Conservation (phyloP, 352 stramenopile genomes). For the Phytophthora palmivora region DNA sequence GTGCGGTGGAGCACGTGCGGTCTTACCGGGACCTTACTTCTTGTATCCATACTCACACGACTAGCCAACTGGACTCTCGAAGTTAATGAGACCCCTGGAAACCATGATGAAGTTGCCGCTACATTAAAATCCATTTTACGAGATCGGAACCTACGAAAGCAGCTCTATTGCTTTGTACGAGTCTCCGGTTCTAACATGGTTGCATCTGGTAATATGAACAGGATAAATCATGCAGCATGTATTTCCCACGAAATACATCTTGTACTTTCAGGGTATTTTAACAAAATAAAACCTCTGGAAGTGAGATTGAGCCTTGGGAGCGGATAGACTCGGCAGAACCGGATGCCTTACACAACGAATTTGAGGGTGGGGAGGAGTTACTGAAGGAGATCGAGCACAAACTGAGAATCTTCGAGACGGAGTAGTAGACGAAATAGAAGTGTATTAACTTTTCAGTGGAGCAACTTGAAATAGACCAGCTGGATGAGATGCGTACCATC, state of each 20-base stretch:
- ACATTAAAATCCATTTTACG: no score
- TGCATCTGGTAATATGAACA: no score
- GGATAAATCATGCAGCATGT: no score
- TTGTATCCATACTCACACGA: no score
- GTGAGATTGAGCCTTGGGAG: neutral
- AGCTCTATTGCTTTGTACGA: no score
- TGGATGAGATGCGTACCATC: conserved; percentile 13
- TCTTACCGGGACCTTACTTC: no score
- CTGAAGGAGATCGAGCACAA: neutral
- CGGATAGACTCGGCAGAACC: no score
- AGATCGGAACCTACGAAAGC: no score
- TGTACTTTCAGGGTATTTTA: conserved; percentile 4
- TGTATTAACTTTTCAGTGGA: conserved; percentile 5
- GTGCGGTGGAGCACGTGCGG: no score
- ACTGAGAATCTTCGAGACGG: neutral
- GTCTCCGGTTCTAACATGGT: no score
- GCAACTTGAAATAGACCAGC: conserved; percentile 4
- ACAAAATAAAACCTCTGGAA: conserved; percentile 1
- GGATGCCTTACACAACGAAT: no score
- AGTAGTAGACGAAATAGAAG: conserved; percentile 7
- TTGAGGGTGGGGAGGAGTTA: conserved; percentile 14
- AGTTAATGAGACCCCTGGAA: conserved; percentile 10
- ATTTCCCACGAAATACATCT: conserved; percentile 23
- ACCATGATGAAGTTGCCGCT: conserved; percentile 4
- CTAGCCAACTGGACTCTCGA: conserved; percentile 10